Evolutionary conservation across 2,329 filamentous ascomycete genomes (phyloP).

Genomic region (Ophiocordyceps unilateralis): DNA sequence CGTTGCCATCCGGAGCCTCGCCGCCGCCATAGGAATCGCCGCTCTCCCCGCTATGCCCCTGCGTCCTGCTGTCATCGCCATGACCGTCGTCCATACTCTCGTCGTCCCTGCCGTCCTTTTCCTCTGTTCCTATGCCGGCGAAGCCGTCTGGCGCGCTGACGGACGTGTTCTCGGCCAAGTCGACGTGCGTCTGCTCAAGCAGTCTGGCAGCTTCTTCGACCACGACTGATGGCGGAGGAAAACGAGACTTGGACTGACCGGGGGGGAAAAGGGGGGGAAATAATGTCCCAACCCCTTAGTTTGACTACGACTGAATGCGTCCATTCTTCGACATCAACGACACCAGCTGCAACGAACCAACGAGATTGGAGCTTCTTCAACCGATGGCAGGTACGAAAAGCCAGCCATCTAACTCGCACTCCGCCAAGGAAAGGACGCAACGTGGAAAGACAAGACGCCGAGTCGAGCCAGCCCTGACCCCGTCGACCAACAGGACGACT

Average conservation of each 20-base stretch:
- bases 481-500: background rate
- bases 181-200: constrained; percentile 24
- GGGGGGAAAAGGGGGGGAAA: too few relatives aligned
- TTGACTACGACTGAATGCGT: too few relatives aligned
- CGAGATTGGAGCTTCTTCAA: too few relatives aligned
- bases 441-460: too few relatives aligned
- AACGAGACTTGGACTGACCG: background rate
- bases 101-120: constrained; percentile 16
- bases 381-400: too few relatives aligned
- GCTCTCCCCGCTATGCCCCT: constrained; percentile 33
- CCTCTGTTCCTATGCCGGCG: constrained; percentile 25
- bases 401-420: too few relatives aligned
- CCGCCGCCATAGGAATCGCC: constrained; percentile 25
- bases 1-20: constrained; percentile 20
- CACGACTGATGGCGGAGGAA: constrained; percentile 10
- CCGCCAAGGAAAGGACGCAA: too few relatives aligned
- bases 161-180: constrained; percentile 29
- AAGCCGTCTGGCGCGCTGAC: constrained; percentile 23
- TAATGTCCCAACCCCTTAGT: too few relatives aligned
- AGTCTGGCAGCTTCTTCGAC: constrained; percentile 28
- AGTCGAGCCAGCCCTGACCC: too few relatives aligned
- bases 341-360: too few relatives aligned
- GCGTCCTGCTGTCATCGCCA: constrained; percentile 26
- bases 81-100: constrained; percentile 23
- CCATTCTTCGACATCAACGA: too few relatives aligned